Evolutionary conservation across 192 early-diverging fungal genomes (phyloP), one percentile per base, ranked within the genome.

Genomic region (Entomortierella parvispora): DNA sequence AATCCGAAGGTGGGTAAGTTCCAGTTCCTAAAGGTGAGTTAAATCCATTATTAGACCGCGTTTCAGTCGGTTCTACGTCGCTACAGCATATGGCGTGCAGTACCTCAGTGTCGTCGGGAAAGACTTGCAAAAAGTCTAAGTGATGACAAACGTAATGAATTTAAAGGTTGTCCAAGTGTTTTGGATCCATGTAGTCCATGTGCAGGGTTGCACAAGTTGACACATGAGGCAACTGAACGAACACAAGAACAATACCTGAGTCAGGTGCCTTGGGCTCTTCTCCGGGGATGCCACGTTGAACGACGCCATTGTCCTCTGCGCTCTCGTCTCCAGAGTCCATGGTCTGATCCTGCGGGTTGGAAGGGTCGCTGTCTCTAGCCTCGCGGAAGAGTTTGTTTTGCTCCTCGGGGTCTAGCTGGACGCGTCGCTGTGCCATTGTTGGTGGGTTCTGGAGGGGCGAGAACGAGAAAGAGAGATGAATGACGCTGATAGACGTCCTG

Each of bases 1-100:
- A 46, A 93, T 68, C 28, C 91, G 83, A 46, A 86, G 80, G 81
- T 93, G 91, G 26, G 84, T 86, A 10, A 93, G 61, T 52, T 93
- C 90, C 3, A 93, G 78, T 46, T 91, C 90, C 85, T 93, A 79
- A 34, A 12, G 46, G 2, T 1, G 42, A 22, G 14, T 53, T 49
- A 1, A 18, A n/a, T 7, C 18, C 32, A 50, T 50, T 7, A 25
- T 50, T 50, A 4, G 10, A 50, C 10, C 2, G 49, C 22, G n/a
- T 11, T 17, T 4, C 12, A 2, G 32, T 37, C 32, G 25, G n/a
- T 53, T 40, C 20, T 18, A 44, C 49, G 31, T 29, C 23, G 20
- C 18, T 9, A 22, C 15, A 62, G 63, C 40, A 32, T 46, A 32
- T 45, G 40, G 18, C 4, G 4, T 4, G 29, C 20, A 25, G 11